These are phyloP conservation scores for Leishmania braziliensis DNA, from an alignment of 208 protist species.

Conservation along the genomic window DNA sequence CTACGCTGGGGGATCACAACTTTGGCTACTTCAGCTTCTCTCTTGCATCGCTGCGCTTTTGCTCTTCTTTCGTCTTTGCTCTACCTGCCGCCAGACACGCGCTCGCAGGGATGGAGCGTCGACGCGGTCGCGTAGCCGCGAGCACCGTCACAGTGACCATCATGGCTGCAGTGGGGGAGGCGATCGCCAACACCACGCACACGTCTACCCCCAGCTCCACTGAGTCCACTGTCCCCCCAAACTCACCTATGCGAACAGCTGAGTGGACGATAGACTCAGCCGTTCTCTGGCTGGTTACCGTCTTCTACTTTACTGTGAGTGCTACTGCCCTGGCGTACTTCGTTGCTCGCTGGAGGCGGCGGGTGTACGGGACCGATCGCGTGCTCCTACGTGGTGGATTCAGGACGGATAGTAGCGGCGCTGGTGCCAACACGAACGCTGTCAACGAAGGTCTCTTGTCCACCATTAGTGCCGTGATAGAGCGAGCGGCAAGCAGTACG, in stretches of 20 bases:
- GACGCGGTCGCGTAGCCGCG: not conserved
- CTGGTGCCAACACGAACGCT: not conserved
- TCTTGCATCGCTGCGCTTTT: not conserved
- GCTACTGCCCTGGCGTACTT: conserved; percentile 21
- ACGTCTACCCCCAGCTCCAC: not conserved
- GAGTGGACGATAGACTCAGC: conserved; percentile 20
- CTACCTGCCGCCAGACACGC: not conserved
- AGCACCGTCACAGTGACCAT: not conserved
- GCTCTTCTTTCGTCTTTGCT: not conserved
- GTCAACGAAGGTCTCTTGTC: conserved; percentile 18
- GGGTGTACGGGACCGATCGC: conserved; percentile 15
- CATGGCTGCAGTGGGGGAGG: not conserved
- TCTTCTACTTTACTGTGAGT: conserved; percentile 22
- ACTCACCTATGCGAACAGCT: not conserved
- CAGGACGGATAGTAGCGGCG: not conserved
- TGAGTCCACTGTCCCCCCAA: not conserved
- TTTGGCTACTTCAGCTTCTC: not conserved
- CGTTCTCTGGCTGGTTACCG: conserved; percentile 18
- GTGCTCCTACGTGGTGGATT: not conserved
- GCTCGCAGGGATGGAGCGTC: not conserved
- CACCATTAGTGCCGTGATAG: conserved; percentile 24
- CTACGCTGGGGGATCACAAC: not conserved
- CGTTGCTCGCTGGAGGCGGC: conserved; percentile 20
- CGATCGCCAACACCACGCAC: not conserved
- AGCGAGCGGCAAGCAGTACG: conserved; percentile 19